Percentiles rank a stretch among this genome's conserved stretches.
Conservation (phyloP, 2,329 filamentous ascomycete genomes). For the Fusarium solani-melongenae region DNA sequence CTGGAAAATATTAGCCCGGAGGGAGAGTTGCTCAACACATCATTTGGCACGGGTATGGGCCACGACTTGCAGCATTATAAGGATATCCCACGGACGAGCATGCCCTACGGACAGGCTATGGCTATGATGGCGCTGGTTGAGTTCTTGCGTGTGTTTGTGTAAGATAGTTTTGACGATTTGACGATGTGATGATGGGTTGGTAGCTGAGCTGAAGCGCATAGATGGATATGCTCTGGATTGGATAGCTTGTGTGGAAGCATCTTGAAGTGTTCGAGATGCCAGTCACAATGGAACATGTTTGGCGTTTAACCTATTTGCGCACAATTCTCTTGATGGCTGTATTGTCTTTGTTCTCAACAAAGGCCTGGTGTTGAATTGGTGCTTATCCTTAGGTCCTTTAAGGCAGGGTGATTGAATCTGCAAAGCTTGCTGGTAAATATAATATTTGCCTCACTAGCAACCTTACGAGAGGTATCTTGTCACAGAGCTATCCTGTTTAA, state of each 20-base stretch:
- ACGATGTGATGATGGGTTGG: background rate
- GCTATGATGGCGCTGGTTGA: slow-evolving; percentile 85
- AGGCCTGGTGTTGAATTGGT: background rate
- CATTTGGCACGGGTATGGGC: slow-evolving; percentile 85
- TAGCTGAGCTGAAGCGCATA: background rate
- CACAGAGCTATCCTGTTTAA: background rate
- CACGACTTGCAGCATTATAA: slow-evolving; percentile 79
- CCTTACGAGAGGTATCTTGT: background rate
- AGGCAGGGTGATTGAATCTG: background rate
- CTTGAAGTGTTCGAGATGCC: background rate
- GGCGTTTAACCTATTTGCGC: background rate
- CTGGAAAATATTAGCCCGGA: slow-evolving; percentile 72
- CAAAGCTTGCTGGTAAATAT: background rate
- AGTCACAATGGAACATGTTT: background rate
- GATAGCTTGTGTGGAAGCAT: background rate
- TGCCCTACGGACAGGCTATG: slow-evolving; percentile 89
- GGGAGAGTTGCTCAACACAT: slow-evolving; percentile 79
- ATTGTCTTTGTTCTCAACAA: background rate
- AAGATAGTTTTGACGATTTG: background rate
- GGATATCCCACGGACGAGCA: slow-evolving; percentile 79
- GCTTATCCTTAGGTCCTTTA: background rate
- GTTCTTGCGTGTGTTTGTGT: slow-evolving; percentile 45
- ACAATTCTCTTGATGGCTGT: background rate
- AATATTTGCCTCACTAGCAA: background rate
- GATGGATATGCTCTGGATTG: background rate